Base-by-base conservation (phyloP, 1,284 basidiomycete species). In the Malassezia japonica region DNA sequence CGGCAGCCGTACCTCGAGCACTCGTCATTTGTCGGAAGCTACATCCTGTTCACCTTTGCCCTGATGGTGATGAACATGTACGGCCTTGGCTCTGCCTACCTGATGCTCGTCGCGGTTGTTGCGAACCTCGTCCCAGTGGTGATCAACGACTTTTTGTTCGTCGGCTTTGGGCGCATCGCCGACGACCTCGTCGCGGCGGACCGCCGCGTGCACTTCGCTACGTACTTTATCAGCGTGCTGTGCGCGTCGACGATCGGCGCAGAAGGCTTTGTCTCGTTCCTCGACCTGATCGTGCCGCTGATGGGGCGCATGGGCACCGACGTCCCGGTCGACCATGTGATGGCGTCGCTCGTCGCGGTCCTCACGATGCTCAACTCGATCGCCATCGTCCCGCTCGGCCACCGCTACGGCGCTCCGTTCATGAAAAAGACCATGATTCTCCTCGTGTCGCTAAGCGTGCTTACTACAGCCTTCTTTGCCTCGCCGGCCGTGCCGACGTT, bases 271-370 rank as follows among this genome's bases (percentile, higher is more conserved):
- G 77, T 81, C 33, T 80, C 80, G 2, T 82, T 86, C 5, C 69
- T 90, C 10, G 65, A 92, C 56, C 84, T 96, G 15, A 94, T 98
- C 65, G 88, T 94, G 0, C 92, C 92, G 1, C 75, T 96, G 60
- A 86, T 88, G 55, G 73, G 83, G 67, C 46, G 76, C 59, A 67
- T 69, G 61, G 74, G 74, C 20, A 65, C 60, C 61, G 61, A 62
- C 35, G 59, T 54, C 3, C 54, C 91, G 0, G 83, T 83, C 1
- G 92, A 98, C 64, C 81, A 86, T 67, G 85, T 96, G 68, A 86
- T 96, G 42, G 90, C 87, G 0, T 82, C 82, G 10, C 63, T 76
- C 28, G 66, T 67, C 20, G 59, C 63, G 8, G 56, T 80, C 86
- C 46, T 81, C 7, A 44, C 34, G 0, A 72, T 82, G 46, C 75